Base-by-base conservation (phyloP, 2,329 filamentous ascomycete species). In the Blastomyces emzantsi region DNA sequence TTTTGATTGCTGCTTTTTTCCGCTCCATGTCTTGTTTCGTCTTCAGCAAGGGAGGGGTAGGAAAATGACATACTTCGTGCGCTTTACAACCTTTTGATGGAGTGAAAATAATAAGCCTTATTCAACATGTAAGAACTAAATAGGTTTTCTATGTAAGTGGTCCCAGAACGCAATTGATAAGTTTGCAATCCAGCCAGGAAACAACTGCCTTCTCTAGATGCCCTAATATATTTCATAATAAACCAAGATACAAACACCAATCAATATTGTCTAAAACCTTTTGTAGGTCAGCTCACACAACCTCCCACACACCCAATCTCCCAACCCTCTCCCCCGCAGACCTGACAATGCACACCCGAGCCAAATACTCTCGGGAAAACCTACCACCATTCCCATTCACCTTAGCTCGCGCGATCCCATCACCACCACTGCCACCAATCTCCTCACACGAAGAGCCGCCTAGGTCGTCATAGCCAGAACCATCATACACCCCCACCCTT, bases 311-410 rank as follows among this genome's bases (percentile, higher is more conserved):
- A 2, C 86, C 93, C 67, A 97, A 75, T 77, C 92, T 87, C 2
- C 90, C 93, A 4, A 94, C 79, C 43, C 80, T 86, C 75, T 92
- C 86, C 0, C 94, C 94, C 1, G 88, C 85, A 71, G 92, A 89
- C 62, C 93, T 82, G 41, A 97, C 85, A 68, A 99, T 85, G 74
- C 92, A 97, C 67, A 73, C 68, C 72, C 72, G 45, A 60, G 75
- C 72, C 39, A 66, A 55, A 61, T 64, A 66, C 65, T 66, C 56
- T 64, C 65, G 63, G 51, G 65, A 55, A 41, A 65, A 43, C 11
- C 13, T 57, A 56, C 62, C n/a, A 25, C 19, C 25, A 17, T 41
- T 62, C 49, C 28, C 33, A 30, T 30, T 30, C 11, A 52, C 58
- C 33, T 63, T 33, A 17, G 45, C 54, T 25, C 47, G 62, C 33